These are phyloP conservation scores for Xylaria sp. DNA, from an alignment of 495 filamentous ascomycete genomes.

Conservation along the genomic window DNA sequence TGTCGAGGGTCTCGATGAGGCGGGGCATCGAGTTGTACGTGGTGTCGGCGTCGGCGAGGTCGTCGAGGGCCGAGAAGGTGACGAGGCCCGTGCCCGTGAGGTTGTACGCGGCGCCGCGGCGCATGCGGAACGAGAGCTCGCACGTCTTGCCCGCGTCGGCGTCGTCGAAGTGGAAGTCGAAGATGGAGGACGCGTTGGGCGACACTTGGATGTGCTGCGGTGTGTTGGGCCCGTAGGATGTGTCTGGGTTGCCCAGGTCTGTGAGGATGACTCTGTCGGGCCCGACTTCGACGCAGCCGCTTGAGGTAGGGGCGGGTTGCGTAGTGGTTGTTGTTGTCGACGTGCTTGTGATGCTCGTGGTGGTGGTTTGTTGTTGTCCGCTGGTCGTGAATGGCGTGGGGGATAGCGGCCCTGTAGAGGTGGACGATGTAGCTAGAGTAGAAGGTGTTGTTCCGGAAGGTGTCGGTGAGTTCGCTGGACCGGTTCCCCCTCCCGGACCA, in stretches of 20 bases:
- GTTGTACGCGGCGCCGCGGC: conserved; percentile 49
- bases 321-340: conserved; percentile 15
- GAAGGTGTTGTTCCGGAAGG: conserved; percentile 12
- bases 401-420: conserved; percentile 12
- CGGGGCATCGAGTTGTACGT: conserved; percentile 60
- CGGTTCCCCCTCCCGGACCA: conserved; percentile 6
- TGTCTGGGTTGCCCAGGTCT: conserved; percentile 58
- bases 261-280: conserved; percentile 62
- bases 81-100: conserved; percentile 65
- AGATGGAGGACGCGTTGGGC: conserved; percentile 64
- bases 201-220: conserved; percentile 65
- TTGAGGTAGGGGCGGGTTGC: conserved; percentile 14
- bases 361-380: conserved; percentile 20
- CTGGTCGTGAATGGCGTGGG: conserved; percentile 17
- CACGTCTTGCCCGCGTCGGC: conserved; percentile 65
- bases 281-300: conserved; percentile 24
- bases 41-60: conserved; percentile 49
- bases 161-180: conserved; percentile 72
- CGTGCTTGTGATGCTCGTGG: conserved; percentile 25
- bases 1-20: conserved; percentile 39
- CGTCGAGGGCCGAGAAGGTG: conserved; percentile 57
- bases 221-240: conserved; percentile 44
- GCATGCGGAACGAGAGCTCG: conserved; percentile 65
- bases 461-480: conserved; percentile 23
- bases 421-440: conserved; percentile 22